Evolutionary conservation across 2,329 filamentous ascomycete genomes (phyloP).

Genomic region (Fusarium clavum): DNA sequence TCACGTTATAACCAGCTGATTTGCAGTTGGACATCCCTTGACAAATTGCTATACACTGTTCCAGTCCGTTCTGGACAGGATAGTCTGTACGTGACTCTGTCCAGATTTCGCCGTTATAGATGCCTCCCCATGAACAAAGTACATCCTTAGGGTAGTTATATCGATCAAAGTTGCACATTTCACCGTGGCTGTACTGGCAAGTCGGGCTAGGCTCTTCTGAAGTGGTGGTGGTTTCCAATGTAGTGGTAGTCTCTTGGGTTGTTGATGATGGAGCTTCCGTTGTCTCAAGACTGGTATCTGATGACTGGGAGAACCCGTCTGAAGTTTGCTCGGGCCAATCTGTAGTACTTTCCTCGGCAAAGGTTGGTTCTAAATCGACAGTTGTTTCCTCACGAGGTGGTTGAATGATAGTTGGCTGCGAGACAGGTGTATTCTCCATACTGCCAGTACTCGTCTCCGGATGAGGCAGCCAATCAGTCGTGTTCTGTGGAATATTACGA

Average conservation of each 20-base stretch:
- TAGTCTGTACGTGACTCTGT: neutral
- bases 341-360: neutral
- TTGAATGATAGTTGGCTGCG: neutral
- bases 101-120: neutral
- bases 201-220: neutral
- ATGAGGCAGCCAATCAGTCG: neutral
- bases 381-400: neutral
- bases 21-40: neutral
- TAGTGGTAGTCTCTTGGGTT: neutral
- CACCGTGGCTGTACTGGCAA: neutral
- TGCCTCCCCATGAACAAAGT: neutral
- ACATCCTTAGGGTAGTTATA: neutral
- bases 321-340: neutral
- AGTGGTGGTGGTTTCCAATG: neutral
- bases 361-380: neutral
- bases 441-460: neutral
- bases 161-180: neutral
- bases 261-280: neutral
- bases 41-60: neutral
- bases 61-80: neutral
- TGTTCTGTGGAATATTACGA: neutral
- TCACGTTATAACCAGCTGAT: neutral
- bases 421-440: neutral
- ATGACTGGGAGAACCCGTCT: neutral
- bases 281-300: neutral